Base-by-base conservation (phyloP, 2,329 filamentous ascomycete genomes). In the Fusarium zealandicum region DNA sequence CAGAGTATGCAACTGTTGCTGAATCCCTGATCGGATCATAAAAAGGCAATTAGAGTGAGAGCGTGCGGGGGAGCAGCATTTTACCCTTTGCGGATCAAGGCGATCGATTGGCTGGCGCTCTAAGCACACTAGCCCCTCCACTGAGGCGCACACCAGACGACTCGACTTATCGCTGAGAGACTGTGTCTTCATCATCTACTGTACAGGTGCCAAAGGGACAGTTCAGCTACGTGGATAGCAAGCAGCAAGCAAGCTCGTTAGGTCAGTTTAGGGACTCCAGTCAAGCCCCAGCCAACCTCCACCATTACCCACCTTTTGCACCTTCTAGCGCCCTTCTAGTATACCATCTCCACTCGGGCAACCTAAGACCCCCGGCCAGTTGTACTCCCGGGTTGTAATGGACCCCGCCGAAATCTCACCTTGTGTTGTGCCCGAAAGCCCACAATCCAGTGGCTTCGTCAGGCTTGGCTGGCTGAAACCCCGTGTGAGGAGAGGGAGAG, bases 261-360 rank as follows among this genome's bases (percentile, higher is more conserved):
- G 25, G n/a, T 18, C 17, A 16, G 44, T 25, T 16, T 28, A 40
- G 14, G 11, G 14, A 32, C 28, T 33, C 17, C 33, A 17, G 33
- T 46, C 40, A 42, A 51, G 40, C 37, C 25, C 37, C 25, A 32
- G 27, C 12, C 13, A 37, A 17, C 52, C 30, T 28, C 41, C 52
- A 52, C 40, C 28, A 58, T 52, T 62, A 49, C 49, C 50, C 59
- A 54, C 57, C 51, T 39, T 39, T 51, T 16, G 53, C 46, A 38
- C 55, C 52, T 69, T 69, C 66, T 69, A 69, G 66, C 64, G 64
- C 40, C 59, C 51, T 67, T 67, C 65, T 66, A 67, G 65, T 46
- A 59, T 51, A 31, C 36, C 50, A 18, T 27, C 14, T 40, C 54
- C 58, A 49, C 31, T n/a, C n/a, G n/a, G n/a, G n/a, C 32, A 37